Percentiles rank a stretch among this genome's conserved stretches.
phyloP scores from a whole-genome alignment of 1,139 yeast species.

The Petasospora rhodanensis region DNA sequence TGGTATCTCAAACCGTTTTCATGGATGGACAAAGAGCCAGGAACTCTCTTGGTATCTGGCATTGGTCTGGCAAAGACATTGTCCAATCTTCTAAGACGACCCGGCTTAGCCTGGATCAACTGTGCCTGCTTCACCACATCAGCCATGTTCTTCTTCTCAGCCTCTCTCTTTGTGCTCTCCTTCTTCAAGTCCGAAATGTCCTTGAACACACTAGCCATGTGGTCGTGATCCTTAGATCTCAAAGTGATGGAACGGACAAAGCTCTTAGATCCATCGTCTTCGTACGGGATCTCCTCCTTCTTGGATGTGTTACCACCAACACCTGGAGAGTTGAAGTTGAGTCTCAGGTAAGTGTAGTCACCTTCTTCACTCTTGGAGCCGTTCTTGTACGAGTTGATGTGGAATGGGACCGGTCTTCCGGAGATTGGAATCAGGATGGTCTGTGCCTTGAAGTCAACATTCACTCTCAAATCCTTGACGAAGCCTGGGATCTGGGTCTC shows the following conservation, averaged over 20 bases:
- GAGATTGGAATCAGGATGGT: slow-evolving; percentile 87
- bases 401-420: slow-evolving; percentile 98
- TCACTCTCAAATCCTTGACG: slow-evolving; percentile 80
- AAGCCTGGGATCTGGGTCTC: slow-evolving; percentile 85
- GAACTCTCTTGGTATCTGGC: slow-evolving; percentile 92
- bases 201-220: slow-evolving; percentile 87
- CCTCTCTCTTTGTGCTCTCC: slow-evolving; percentile 85
- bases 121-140: slow-evolving; percentile 94
- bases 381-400: slow-evolving; percentile 87
- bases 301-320: slow-evolving; percentile 67
- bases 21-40: slow-evolving; percentile 88
- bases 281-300: slow-evolving; percentile 82
- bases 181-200: slow-evolving; percentile 91
- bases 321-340: slow-evolving; percentile 94
- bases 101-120: slow-evolving; percentile 72
- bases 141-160: slow-evolving; percentile 86
- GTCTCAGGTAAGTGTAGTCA: slow-evolving; percentile 82
- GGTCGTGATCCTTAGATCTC: slow-evolving; percentile 85
- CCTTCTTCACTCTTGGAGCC: slow-evolving; percentile 97
- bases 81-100: slow-evolving; percentile 81
- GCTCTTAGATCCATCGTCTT: slow-evolving; percentile 79
- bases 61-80: slow-evolving; percentile 91
- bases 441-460: slow-evolving; percentile 83
- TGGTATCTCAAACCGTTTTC: slow-evolving; percentile 95
- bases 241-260: slow-evolving; percentile 85